phyloP scores from a whole-genome alignment of 257 asterid species.

The Agastache rugosa region DNA sequence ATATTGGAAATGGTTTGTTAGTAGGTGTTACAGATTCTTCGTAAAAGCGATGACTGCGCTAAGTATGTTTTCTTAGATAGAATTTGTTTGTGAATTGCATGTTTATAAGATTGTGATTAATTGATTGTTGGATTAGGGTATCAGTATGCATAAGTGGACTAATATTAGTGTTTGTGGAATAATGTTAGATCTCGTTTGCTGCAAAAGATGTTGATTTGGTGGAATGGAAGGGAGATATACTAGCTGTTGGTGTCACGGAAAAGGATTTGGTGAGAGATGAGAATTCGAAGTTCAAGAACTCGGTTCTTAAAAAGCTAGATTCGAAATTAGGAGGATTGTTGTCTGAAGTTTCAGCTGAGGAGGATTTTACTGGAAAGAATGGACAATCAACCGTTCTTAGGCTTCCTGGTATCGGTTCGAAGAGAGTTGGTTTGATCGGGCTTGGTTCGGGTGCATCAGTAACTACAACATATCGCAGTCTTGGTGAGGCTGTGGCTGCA shows the following conservation, averaged over 20 bases:
- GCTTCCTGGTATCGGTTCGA: constrained; percentile 78
- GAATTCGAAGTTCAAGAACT: constrained; percentile 75
- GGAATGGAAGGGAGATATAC: constrained; percentile 96
- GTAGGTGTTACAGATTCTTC: not conserved
- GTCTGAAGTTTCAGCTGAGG: constrained; percentile 81
- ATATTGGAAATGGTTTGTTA: not conserved
- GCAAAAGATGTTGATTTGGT: constrained; percentile 87
- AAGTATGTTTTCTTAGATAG: not conserved
- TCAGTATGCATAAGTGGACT: constrained; percentile 12
- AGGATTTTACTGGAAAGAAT: constrained; percentile 82
- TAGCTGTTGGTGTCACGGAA: constrained; percentile 89
- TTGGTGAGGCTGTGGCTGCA: constrained; percentile 93
- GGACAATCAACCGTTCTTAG: constrained; percentile 88
- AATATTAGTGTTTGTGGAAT: constrained; percentile 17
- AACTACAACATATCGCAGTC: constrained; percentile 60
- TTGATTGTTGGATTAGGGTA: constrained; percentile 12
- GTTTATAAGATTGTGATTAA: not conserved
- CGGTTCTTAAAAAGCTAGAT: constrained; percentile 74
- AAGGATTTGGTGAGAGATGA: constrained; percentile 76
- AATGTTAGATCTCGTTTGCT: constrained; percentile 70
- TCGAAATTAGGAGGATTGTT: constrained; percentile 70
- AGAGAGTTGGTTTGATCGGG: constrained; percentile 83
- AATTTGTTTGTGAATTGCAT: not conserved
- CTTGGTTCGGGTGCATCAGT: constrained; percentile 68
- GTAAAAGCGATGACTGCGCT: not conserved